Conservation (phyloP, 768 basidiomycete genomes). For the Leccinum incarnatum region DNA sequence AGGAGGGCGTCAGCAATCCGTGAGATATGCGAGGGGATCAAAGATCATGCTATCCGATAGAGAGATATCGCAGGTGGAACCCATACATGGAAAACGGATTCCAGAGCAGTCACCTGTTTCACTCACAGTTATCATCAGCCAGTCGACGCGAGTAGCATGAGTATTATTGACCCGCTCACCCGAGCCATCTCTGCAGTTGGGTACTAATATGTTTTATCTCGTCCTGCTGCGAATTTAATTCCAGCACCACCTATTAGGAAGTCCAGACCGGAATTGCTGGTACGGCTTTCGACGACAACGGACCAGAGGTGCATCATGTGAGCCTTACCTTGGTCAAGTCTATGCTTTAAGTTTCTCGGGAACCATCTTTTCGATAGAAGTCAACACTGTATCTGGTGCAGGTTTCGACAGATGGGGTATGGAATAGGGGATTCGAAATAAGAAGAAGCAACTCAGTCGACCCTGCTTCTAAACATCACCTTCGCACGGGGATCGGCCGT, state of each 20-base stretch:
- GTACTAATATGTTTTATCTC: too few species aligned
- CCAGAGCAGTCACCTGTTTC: not conserved
- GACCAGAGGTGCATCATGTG: not conserved
- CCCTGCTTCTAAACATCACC: constrained; percentile 15
- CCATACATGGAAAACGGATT: not conserved
- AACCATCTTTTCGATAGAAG: not conserved
- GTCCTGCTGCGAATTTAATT: not conserved
- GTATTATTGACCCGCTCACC: not conserved
- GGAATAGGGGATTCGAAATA: not conserved
- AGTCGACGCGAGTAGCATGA: not conserved
- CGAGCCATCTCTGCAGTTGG: not conserved
- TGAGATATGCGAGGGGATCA: not conserved
- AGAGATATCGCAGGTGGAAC: not conserved
- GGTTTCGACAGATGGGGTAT: not conserved
- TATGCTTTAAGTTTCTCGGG: not conserved
- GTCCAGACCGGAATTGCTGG: not conserved
- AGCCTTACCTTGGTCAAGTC: not conserved
- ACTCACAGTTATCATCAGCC: not conserved
- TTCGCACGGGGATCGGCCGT: not conserved
- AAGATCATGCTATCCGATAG: not conserved
- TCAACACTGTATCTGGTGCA: not conserved
- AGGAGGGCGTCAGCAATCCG: not conserved
- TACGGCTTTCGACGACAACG: not conserved
- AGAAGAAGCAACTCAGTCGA: not conserved
- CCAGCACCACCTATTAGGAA: not conserved